phyloP scores from a whole-genome alignment of 1,284 basidiomycete genomes.

The Phylloporus sp. region DNA sequence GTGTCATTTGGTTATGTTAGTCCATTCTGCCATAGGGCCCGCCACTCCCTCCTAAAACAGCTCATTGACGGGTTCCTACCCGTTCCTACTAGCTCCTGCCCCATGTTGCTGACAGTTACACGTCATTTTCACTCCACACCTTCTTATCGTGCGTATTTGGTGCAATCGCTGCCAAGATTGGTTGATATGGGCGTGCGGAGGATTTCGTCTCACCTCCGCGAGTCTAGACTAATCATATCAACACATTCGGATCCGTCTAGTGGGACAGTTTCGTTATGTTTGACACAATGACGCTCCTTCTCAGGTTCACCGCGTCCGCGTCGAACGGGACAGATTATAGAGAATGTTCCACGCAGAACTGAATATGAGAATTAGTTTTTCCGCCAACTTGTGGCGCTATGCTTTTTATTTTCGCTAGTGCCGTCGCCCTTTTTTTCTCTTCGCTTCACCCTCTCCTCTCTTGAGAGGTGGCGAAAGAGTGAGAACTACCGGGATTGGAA shows the following conservation, averaged over 20 bases:
- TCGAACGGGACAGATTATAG: conserved; percentile 22
- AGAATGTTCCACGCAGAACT: conserved; percentile 21
- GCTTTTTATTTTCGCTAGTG: conserved; percentile 4
- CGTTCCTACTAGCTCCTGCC: conserved; percentile 8
- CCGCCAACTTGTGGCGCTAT: neutral
- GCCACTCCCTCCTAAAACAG: conserved; percentile 4
- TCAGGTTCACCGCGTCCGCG: conserved; percentile 20
- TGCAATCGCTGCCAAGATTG: conserved; percentile 20
- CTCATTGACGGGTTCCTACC: conserved; percentile 8
- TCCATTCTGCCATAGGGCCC: conserved; percentile 5
- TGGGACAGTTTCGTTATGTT: conserved; percentile 16
- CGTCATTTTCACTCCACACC: conserved; percentile 21
- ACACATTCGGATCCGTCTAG: conserved; percentile 23
- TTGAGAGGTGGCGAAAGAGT: neutral
- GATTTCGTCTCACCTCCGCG: conserved; percentile 9
- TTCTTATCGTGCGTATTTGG: conserved; percentile 22
- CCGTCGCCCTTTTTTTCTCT: neutral
- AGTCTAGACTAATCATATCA: conserved; percentile 19
- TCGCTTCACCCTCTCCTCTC: conserved; percentile 9
- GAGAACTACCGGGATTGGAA: neutral
- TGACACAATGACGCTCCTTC: conserved; percentile 13
- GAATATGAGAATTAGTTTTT: conserved; percentile 23
- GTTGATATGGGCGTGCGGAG: conserved; percentile 12
- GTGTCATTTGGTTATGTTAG: conserved; percentile 16
- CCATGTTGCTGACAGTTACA: conserved; percentile 25